Conservation (phyloP, 257 asterid genomes). For the Plectranthus barbatus region DNA sequence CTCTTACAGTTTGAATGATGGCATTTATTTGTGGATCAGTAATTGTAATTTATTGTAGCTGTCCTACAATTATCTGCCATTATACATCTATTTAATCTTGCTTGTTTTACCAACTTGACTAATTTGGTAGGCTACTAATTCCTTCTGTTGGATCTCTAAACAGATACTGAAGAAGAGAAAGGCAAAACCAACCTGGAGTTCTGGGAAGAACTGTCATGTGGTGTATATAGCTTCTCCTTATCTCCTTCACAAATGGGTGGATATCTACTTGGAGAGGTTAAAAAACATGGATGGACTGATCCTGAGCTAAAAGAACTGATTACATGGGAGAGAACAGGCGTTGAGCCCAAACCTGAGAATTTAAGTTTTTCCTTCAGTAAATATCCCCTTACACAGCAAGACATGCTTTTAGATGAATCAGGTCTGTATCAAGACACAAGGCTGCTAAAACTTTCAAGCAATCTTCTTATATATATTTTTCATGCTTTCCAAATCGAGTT, state of each 20-base stretch:
- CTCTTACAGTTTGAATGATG: neutral
- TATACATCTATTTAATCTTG: neutral
- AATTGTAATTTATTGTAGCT: neutral
- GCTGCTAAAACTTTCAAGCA: constrained; percentile 3
- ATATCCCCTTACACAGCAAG: constrained; percentile 19
- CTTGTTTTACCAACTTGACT: neutral
- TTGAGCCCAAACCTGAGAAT: constrained; percentile 52
- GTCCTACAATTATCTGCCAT: neutral
- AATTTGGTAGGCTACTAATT: neutral
- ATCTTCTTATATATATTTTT: neutral
- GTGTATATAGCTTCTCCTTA: constrained; percentile 64
- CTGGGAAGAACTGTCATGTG: constrained; percentile 98
- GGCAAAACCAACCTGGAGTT: constrained; percentile 37
- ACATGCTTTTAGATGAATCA: constrained; percentile 20
- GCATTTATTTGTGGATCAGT: neutral
- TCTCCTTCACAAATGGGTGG: constrained; percentile 26
- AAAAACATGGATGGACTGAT: constrained; percentile 70
- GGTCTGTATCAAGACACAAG: constrained; percentile 29
- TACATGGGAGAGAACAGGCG: constrained; percentile 67
- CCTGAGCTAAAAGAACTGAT: constrained; percentile 56
- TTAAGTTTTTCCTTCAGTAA: constrained; percentile 13
- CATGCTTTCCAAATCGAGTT: neutral
- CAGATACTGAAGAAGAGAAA: constrained; percentile 38
- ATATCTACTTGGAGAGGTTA: constrained; percentile 37
- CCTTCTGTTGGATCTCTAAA: constrained; percentile 7